Base-by-base conservation (phyloP, 805 yeast species). In the Sugiyamaella lignohabitans region DNA sequence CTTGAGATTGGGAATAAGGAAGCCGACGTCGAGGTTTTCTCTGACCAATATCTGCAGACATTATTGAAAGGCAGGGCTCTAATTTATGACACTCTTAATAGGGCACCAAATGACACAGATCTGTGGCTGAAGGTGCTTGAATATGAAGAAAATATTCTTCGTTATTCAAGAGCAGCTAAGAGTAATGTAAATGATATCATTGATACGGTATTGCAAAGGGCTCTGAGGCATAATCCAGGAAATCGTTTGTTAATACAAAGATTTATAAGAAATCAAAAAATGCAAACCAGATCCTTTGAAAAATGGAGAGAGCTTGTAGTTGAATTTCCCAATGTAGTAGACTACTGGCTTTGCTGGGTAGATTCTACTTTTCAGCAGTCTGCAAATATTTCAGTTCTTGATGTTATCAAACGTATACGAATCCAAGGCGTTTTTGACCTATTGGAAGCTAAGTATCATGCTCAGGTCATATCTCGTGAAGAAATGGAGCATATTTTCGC, bases 311-410 rank as follows among this genome's bases (percentile, higher is more conserved):
- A 44, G 22, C 21, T 27, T 22, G 38, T 43, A 2, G 20, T 32
- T 27, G 22, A 47, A 21, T 24, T 32, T 18, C 50, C 50, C 16
- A 18, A 36, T 14, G 23, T n/a, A 5, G 19, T 36, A 11, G 35
- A 21, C 10, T 42, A 36, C 38, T 49, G 52, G 52, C n/a, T 11
- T 5, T 24, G 21, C 8, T 46, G 20, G 21, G 34, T 49, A 3
- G 39, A 41, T 2, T 20, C 37, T 18, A 35, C 27, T 16, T 6
- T 42, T 5, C 27, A 37, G 3, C 29, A 29, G 17, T 30, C 44
- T 11, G 11, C 10, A 14, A 29, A 32, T 16, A 19, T 14, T 19
- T 19, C 37, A 5, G 34, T 29, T 5, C 18, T 47, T 8, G 45
- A 45, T 4, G 40, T 38, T n/a, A 29, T 47, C 10, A 20, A 46